phyloP scores from a whole-genome alignment of 805 yeast species.

The Suhomyces canberraensis region DNA sequence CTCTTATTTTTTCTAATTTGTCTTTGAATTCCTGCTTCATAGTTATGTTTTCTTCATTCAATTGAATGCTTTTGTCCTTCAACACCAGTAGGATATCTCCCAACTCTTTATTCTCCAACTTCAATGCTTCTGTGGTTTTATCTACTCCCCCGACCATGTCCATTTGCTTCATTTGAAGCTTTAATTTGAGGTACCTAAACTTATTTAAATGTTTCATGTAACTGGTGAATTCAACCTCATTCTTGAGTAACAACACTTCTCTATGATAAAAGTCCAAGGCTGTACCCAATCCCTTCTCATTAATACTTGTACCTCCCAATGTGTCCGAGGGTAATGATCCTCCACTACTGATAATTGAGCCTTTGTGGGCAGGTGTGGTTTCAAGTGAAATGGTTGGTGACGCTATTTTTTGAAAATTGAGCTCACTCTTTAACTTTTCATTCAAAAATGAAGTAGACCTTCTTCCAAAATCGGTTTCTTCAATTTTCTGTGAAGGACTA shows the following conservation, averaged over 20 bases:
- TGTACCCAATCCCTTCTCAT: constrained; percentile 11
- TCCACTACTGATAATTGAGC: constrained; percentile 5
- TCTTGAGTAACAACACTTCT: constrained; percentile 53
- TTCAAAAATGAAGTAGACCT: constrained; percentile 6
- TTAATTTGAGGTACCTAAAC: constrained; percentile 18
- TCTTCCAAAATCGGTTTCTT: neutral
- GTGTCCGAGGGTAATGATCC: constrained; percentile 4
- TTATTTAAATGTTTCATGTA: constrained; percentile 49
- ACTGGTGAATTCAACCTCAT: constrained; percentile 59
- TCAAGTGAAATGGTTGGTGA: constrained; percentile 23
- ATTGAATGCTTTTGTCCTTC: neutral
- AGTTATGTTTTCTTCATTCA: neutral
- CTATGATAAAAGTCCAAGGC: constrained; percentile 50
- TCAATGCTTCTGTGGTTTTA: neutral
- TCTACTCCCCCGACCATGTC: neutral
- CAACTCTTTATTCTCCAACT: neutral
- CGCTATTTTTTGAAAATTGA: constrained; percentile 9
- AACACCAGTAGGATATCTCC: constrained; percentile 7
- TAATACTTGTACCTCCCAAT: neutral
- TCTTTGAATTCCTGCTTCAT: neutral
- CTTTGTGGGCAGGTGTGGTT: constrained; percentile 17
- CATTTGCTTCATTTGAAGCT: constrained; percentile 6
- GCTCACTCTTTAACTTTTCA: constrained; percentile 15
- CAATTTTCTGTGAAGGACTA: neutral
- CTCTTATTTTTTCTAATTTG: constrained; percentile 10